Evolutionary conservation across 805 yeast species (phyloP).

Genomic region (Yarrowia bubula): DNA sequence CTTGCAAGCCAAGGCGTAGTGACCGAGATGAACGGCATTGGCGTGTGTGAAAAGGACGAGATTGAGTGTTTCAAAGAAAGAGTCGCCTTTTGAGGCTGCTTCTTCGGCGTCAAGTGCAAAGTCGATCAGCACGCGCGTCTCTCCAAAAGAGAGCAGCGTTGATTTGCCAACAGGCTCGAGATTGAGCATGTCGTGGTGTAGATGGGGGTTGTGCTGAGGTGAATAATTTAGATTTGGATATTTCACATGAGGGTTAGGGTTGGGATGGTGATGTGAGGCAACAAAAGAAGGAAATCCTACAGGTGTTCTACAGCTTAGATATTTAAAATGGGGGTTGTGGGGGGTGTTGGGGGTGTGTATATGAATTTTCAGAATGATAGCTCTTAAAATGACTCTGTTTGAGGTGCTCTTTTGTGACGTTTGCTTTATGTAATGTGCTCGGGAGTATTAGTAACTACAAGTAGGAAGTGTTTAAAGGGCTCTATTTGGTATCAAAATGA

Average conservation of each 20-base stretch:
- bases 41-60: conserved; percentile 83
- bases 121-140: conserved; percentile 9
- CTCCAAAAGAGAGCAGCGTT: conserved; percentile 5
- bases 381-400: too few species aligned
- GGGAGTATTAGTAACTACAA: too few species aligned
- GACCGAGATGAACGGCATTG: conserved; percentile 74
- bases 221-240: not conserved
- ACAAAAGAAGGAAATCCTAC: too few species aligned
- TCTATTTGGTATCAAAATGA: too few species aligned
- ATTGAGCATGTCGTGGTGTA: conserved; percentile 1
- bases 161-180: conserved; percentile 23
- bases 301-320: too few species aligned
- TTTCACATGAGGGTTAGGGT: conserved; percentile 3
- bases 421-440: too few species aligned
- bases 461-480: too few species aligned
- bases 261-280: not conserved
- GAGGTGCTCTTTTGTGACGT: too few species aligned
- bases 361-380: too few species aligned
- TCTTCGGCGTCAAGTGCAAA: conserved; percentile 39
- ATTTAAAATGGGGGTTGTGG: too few species aligned
- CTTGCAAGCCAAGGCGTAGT: conserved; percentile 63
- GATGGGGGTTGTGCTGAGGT: not conserved
- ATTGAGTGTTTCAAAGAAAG: conserved; percentile 36
- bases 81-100: conserved; percentile 46
- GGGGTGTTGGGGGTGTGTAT: too few species aligned